Conservation (phyloP, 495 filamentous ascomycete genomes). For the Pyronema omphalodes region DNA sequence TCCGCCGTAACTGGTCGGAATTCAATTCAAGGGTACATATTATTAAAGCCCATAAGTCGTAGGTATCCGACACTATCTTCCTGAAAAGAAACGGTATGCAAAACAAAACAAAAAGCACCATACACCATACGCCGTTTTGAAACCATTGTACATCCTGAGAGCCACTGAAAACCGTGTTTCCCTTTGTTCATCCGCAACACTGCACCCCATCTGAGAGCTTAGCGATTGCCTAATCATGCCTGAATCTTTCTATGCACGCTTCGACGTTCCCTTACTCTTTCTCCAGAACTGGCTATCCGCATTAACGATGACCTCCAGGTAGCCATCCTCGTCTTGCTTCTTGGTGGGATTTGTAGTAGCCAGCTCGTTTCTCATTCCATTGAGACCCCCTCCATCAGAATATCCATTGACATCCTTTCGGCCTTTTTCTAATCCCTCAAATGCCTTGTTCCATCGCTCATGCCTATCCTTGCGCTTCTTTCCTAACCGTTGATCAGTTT, state of each 20-base stretch:
- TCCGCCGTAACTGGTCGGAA: too few relatives aligned
- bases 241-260: not conserved
- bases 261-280: slow-evolving; percentile 17
- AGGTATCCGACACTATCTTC: too few relatives aligned
- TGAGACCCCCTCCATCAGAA: not conserved
- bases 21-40: too few relatives aligned
- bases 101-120: too few relatives aligned
- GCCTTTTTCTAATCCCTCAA: slow-evolving; percentile 12
- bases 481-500: slow-evolving; percentile 25
- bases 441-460: slow-evolving; percentile 26
- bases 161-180: too few relatives aligned
- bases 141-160: too few relatives aligned
- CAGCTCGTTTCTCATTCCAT: slow-evolving; percentile 8
- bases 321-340: slow-evolving; percentile 10
- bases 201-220: too few relatives aligned
- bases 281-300: slow-evolving; percentile 26
- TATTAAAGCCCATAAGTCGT: too few relatives aligned
- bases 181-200: too few relatives aligned
- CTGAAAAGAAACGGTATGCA: too few relatives aligned
- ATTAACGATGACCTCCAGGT: slow-evolving; percentile 27
- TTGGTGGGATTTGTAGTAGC: not conserved
- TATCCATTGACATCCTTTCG: slow-evolving; percentile 8
- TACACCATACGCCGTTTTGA: too few relatives aligned
- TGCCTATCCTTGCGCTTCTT: slow-evolving; percentile 22
- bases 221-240: too few relatives aligned